phyloP scores from a whole-genome alignment of 2,329 filamentous ascomycete genomes.

The Fusarium tuaranense region DNA sequence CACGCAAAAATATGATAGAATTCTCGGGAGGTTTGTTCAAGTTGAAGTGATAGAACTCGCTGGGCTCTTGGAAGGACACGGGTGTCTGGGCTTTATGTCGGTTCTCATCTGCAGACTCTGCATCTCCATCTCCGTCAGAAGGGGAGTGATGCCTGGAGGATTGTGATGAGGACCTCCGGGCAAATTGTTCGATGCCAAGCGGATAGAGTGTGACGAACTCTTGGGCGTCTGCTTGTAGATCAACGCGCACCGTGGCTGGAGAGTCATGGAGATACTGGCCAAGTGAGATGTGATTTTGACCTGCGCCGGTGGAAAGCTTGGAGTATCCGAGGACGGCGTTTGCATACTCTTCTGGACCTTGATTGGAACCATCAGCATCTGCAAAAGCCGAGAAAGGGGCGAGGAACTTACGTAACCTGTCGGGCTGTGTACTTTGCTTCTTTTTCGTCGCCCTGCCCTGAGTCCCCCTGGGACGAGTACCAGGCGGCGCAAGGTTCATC shows the following conservation, averaged over 20 bases:
- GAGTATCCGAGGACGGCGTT: neutral
- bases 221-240: neutral
- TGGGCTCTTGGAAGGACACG: fast-evolving
- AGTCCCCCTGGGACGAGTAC: neutral
- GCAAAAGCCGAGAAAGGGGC: fast-evolving
- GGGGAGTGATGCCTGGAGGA: neutral
- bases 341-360: neutral
- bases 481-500: neutral
- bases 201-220: neutral
- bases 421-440: neutral
- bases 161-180: neutral
- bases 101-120: neutral
- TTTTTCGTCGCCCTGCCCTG: neutral
- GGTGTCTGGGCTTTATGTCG: neutral
- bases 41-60: neutral
- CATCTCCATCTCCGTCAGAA: neutral
- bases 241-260: neutral
- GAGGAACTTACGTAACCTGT: neutral
- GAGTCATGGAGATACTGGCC: neutral
- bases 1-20: neutral
- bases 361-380: neutral
- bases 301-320: neutral
- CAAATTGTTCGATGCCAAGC: neutral
- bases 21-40: neutral
- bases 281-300: neutral